A percentile compares a stretch with the other conserved stretches of the same genome.
Evolutionary conservation across 2,329 filamentous ascomycete species (phyloP).

Genomic region (Dothistroma septosporum): DNA sequence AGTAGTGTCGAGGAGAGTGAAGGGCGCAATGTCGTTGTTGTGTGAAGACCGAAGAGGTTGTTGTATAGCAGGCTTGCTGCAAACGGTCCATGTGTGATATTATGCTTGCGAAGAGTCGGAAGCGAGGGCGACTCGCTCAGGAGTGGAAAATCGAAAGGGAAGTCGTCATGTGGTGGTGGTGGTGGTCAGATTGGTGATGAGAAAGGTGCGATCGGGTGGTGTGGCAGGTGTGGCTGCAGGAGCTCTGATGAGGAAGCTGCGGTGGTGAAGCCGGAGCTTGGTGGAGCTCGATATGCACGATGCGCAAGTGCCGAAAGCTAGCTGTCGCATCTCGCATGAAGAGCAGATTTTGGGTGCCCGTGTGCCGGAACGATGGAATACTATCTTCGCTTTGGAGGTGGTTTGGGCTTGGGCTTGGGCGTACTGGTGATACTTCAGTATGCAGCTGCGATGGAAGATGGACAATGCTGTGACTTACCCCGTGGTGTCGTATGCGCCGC

Average conservation of each 20-base stretch:
- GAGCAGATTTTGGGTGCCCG: neutral
- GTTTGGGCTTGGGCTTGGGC: conserved; percentile 43
- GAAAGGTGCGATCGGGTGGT: neutral
- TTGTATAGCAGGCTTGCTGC: conserved; percentile 13
- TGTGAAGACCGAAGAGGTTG: conserved; percentile 4
- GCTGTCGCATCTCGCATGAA: neutral
- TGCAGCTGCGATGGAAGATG: neutral
- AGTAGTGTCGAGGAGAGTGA: neutral
- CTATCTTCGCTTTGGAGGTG: conserved; percentile 31
- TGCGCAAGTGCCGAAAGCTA: neutral
- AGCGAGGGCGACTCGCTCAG: conserved; percentile 1
- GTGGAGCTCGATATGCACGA: neutral
- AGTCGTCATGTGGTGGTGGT: neutral
- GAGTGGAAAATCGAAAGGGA: neutral
- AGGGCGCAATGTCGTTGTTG: neutral
- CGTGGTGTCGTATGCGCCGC: conserved; percentile 49
- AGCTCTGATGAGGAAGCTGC: neutral
- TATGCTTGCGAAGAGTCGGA: conserved; percentile 12
- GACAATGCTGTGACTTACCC: conserved; percentile 27
- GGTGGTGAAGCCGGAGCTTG: neutral
- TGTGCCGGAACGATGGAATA: neutral
- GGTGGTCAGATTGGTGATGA: neutral
- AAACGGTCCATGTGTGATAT: conserved; percentile 22
- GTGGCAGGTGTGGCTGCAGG: neutral
- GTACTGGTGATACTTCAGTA: conserved; percentile 27